phyloP scores from a whole-genome alignment of 768 basidiomycete species.

The Pleurotus tuber-regium region DNA sequence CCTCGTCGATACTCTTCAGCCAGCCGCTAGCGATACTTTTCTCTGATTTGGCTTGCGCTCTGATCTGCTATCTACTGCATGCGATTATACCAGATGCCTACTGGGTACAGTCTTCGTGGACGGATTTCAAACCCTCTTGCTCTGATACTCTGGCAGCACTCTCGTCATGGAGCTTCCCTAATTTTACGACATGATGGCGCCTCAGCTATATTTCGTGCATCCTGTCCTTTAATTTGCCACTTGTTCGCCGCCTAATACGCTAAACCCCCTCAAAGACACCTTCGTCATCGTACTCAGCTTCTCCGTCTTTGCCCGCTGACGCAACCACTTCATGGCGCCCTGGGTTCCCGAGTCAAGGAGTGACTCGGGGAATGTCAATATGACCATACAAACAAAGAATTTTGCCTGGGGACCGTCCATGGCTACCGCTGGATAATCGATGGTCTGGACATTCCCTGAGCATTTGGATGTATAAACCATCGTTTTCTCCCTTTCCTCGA shows the following conservation, averaged over 20 bases:
- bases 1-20: background rate
- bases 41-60: background rate
- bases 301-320: background rate
- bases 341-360: background rate
- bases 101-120: background rate
- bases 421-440: background rate
- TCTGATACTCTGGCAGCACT: background rate
- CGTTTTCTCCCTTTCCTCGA: background rate
- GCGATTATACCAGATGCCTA: background rate
- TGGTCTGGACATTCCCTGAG: background rate
- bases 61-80: background rate
- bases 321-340: no score
- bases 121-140: no score
- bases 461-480: background rate
- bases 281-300: background rate
- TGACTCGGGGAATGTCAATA: background rate
- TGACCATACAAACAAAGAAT: background rate
- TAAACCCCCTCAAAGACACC: background rate
- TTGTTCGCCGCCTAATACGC: no score
- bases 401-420: background rate
- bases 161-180: background rate
- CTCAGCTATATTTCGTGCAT: background rate
- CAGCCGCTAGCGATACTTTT: no score
- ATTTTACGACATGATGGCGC: background rate
- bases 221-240: background rate